phyloP scores from a whole-genome alignment of 2,329 filamentous ascomycete species.

The Alternaria incomplexa region DNA sequence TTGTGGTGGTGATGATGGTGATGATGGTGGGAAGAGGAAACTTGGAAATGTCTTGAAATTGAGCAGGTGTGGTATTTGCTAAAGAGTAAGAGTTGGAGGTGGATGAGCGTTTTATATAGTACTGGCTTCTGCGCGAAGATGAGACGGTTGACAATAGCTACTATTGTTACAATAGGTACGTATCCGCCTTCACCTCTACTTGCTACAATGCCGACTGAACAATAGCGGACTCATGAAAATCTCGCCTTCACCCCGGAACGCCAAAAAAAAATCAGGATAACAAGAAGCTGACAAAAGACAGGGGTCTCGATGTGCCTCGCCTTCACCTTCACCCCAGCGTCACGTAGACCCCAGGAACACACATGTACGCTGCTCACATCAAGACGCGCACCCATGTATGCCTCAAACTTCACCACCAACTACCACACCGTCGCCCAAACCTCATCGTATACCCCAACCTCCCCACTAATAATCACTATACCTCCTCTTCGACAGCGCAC shows the following conservation, averaged over 20 bases:
- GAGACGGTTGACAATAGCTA: not conserved
- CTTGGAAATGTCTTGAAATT: not conserved
- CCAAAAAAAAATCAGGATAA: not conserved
- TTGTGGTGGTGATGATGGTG: not conserved
- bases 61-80: not conserved
- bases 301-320: not conserved
- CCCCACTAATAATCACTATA: not conserved
- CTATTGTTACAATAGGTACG: not conserved
- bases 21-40: not conserved
- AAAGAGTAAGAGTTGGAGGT: not conserved
- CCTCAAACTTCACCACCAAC: not conserved
- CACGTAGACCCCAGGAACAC: not conserved
- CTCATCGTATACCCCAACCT: not conserved
- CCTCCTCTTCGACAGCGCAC: not conserved
- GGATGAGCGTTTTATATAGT: not conserved
- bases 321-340: not conserved
- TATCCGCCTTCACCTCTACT: not conserved
- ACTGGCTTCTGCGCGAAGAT: not conserved
- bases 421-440: not conserved
- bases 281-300: not conserved
- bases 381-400: not conserved
- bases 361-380: not conserved
- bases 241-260: not conserved
- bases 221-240: not conserved
- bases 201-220: not conserved